Base-by-base conservation (phyloP, 2,329 filamentous ascomycete genomes). In the Colletotrichum musicola region DNA sequence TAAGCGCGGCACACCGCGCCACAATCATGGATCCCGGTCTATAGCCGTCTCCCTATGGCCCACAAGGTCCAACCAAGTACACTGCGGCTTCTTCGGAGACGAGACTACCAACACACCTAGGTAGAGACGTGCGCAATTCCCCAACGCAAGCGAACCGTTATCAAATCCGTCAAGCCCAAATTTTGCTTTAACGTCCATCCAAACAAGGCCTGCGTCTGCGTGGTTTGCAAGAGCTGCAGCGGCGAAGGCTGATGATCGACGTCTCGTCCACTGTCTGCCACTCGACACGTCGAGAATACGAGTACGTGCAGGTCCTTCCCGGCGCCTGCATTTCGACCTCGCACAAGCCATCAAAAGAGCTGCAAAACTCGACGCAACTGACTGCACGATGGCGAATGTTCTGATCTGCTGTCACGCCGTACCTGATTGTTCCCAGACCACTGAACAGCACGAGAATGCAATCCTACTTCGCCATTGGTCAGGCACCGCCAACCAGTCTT, bases 21-120 rank as follows among this genome's bases (percentile, higher is more conserved):
- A 54, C 47, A 58, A 55, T 68, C 62, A 68, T 44, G 55, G 42
- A 60, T 55, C 62, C 65, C 35, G n/a, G 65, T 68, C 54, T 16
- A 65, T 68, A 60, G 16, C 46, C n/a, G 44, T 9, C 30, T 22
- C 44, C 20, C 18, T 30, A 49, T 49, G 46, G 40, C 22, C 12
- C 13, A 5, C n/a, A 50, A 20, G 16, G 49, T n/a, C 62, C 27
- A 35, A 35, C 30, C 30, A 35, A 35, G 10, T 35, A 35, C 30
- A 30, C 2, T 22, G 50, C 62, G 62, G 62, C 62, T 60, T 60
- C 30, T 68, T 68, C 65, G 65, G 62, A 25, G 40, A 55, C 30
- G 18, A 65, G 22, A 42, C 54, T 55, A 60, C 30, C 30, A 35
- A 35, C 30, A 35, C 4, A 35, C 7, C 7, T 35, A 30, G 27